These are phyloP conservation scores for Cutaneotrichosporon spelunceum DNA, from an alignment of 1,284 basidiomycete genomes.

Conservation along the genomic window DNA sequence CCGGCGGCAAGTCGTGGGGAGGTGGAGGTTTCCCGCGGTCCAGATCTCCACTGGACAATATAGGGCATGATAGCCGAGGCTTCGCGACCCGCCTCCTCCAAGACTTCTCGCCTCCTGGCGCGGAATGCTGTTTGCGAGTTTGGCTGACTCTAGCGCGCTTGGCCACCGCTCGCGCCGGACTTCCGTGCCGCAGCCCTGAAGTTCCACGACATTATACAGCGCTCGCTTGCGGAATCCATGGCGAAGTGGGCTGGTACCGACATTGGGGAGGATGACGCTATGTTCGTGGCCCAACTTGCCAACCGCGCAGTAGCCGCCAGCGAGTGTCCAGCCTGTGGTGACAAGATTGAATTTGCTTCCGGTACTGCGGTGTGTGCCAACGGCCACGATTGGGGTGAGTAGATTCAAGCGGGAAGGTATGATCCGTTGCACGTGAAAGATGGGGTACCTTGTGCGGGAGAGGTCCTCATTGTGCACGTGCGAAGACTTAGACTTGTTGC, in stretches of 20 bases:
- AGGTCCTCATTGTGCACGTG: not conserved
- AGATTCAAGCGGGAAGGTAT: not conserved
- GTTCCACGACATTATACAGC: conserved; percentile 1
- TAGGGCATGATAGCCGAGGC: no score
- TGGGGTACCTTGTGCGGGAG: not conserved
- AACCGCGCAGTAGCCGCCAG: conserved; percentile 5
- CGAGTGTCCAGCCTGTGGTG: conserved; percentile 20
- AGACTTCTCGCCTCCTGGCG: not conserved
- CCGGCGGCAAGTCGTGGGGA: not conserved
- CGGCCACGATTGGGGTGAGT: conserved; percentile 46
- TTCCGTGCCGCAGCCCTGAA: not conserved
- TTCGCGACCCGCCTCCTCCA: no score
- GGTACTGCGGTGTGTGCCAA: conserved; percentile 23
- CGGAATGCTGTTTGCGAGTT: not conserved
- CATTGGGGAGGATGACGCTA: conserved; percentile 7
- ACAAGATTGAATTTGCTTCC: conserved; percentile 6
- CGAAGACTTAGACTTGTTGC: no score
- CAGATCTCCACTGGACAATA: no score
- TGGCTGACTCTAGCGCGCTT: conserved; percentile 5
- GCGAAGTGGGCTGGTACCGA: conserved; percentile 1
- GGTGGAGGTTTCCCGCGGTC: conserved; percentile 10
- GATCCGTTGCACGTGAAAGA: not conserved
- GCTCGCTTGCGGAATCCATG: not conserved
- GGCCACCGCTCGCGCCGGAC: not conserved
- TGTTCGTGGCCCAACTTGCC: conserved; percentile 13